Conservation (phyloP, 257 asterid genomes). For the Solanum peruvianum region DNA sequence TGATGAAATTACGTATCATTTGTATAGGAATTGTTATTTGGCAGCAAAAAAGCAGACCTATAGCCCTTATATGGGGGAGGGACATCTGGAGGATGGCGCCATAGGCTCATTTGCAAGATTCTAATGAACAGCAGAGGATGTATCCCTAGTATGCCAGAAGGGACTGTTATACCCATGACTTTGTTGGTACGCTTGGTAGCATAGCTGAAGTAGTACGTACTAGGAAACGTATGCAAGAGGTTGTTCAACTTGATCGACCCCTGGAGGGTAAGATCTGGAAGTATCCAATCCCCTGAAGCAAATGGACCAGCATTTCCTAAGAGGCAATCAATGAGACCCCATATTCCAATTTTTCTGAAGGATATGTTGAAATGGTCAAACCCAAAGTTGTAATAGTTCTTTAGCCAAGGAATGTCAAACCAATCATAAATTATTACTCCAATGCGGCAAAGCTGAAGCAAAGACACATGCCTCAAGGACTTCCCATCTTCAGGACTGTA, state of each 20-base stretch:
- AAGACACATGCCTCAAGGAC: conserved; percentile 62
- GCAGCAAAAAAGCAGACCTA: background rate
- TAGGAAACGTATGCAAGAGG: conserved; percentile 53
- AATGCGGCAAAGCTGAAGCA: conserved; percentile 80
- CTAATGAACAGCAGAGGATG: conserved; percentile 79
- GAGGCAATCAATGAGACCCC: conserved; percentile 79
- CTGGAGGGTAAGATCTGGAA: conserved; percentile 85
- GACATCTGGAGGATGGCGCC: conserved; percentile 68
- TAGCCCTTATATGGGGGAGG: conserved; percentile 85
- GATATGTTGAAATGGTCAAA: conserved; percentile 93
- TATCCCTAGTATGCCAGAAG: conserved; percentile 76
- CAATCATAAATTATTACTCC: conserved; percentile 85
- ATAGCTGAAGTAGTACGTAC: conserved; percentile 87
- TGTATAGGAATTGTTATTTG: background rate
- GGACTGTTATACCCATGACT: conserved; percentile 57
- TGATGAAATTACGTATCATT: background rate
- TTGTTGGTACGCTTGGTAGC: conserved; percentile 77
- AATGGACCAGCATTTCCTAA: conserved; percentile 78
- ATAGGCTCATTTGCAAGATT: conserved; percentile 83
- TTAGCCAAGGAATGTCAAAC: conserved; percentile 75
- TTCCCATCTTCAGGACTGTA: conserved; percentile 80
- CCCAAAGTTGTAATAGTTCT: conserved; percentile 76
- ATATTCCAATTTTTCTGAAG: conserved; percentile 52
- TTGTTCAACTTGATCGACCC: conserved; percentile 66
- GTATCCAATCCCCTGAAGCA: conserved; percentile 91